phyloP scores from a whole-genome alignment of 495 filamentous ascomycete species.

The Neurospora sp. region DNA sequence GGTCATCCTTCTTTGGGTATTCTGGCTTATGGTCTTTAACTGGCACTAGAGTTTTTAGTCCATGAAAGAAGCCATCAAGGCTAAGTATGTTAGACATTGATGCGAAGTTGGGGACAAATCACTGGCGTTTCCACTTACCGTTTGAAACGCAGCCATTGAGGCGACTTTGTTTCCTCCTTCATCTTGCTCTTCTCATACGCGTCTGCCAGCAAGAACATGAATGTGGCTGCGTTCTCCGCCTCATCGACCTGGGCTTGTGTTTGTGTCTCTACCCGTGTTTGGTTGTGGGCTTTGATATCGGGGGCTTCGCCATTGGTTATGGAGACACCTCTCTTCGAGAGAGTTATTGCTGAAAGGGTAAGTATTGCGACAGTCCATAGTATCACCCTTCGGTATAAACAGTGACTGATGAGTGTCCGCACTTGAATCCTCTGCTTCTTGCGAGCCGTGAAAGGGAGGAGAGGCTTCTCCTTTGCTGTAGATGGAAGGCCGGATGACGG shows the following conservation, averaged over 20 bases:
- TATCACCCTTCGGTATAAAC: conserved; percentile 32
- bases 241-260: not conserved
- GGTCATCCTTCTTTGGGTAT: conserved; percentile 48
- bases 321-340: conserved; percentile 15
- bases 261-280: not conserved
- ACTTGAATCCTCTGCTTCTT: conserved; percentile 14
- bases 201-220: conserved; percentile 1
- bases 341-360: conserved; percentile 16
- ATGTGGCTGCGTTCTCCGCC: not conserved
- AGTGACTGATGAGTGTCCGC: conserved; percentile 27
- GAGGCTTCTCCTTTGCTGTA: conserved; percentile 9
- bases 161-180: conserved; percentile 15
- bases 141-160: conserved; percentile 31
- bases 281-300: not conserved
- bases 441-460: conserved; percentile 6
- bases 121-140: conserved; percentile 25
- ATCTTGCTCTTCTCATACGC: not conserved
- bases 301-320: conserved; percentile 8
- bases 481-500: conserved; percentile 10
- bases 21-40: conserved; percentile 57
- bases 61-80: conserved; percentile 71
- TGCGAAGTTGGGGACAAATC: not conserved
- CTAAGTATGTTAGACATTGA: conserved; percentile 16
- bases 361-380: conserved; percentile 28
- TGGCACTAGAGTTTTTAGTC: conserved; percentile 58